A percentile compares a stretch with the other conserved stretches of the same genome.
Evolutionary conservation across 352 stramenopile species (phyloP).

Genomic region (Globisporangium carolinianum): DNA sequence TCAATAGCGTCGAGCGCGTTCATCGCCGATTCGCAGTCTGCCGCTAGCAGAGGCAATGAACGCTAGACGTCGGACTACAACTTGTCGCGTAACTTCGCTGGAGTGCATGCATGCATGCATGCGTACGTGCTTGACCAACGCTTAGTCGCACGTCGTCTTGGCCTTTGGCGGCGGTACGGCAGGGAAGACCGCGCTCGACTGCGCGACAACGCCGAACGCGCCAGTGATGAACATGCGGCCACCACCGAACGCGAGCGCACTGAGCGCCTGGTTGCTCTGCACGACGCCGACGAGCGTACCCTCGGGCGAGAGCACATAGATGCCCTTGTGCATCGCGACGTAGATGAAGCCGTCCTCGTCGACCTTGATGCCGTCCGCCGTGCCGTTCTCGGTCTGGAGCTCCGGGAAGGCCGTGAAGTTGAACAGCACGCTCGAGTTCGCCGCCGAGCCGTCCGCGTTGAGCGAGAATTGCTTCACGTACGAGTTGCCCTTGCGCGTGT

Average conservation of each 20-base stretch:
- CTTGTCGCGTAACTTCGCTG: too few species aligned
- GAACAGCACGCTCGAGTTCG: constrained; percentile 57
- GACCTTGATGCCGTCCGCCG: constrained; percentile 67
- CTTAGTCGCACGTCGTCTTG: constrained; percentile 30
- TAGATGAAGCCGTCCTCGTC: constrained; percentile 72
- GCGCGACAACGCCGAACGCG: constrained; percentile 58
- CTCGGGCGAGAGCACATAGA: constrained; percentile 59
- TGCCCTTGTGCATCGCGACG: constrained; percentile 61
- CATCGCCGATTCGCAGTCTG: too few species aligned
- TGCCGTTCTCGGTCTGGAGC: constrained; percentile 48
- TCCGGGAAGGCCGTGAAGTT: constrained; percentile 70
- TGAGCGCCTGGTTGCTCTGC: constrained; percentile 45
- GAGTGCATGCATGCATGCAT: too few species aligned
- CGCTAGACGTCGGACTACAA: too few species aligned
- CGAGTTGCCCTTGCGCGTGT: constrained; percentile 69
- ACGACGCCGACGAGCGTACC: constrained; percentile 50
- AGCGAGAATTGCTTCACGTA: constrained; percentile 73
- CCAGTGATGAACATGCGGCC: constrained; percentile 73
- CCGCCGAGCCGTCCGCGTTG: constrained; percentile 38
- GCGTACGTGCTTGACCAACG: not conserved
- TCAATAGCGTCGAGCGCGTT: too few species aligned
- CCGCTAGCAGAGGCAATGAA: too few species aligned
- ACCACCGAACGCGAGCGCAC: constrained; percentile 53
- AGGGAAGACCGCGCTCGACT: constrained; percentile 33
- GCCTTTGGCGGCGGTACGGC: constrained; percentile 22